Percentiles rank a stretch among this genome's conserved stretches.
Evolutionary conservation across 768 basidiomycete species (phyloP).

Genomic region (Boletus rufocinnamomeus): DNA sequence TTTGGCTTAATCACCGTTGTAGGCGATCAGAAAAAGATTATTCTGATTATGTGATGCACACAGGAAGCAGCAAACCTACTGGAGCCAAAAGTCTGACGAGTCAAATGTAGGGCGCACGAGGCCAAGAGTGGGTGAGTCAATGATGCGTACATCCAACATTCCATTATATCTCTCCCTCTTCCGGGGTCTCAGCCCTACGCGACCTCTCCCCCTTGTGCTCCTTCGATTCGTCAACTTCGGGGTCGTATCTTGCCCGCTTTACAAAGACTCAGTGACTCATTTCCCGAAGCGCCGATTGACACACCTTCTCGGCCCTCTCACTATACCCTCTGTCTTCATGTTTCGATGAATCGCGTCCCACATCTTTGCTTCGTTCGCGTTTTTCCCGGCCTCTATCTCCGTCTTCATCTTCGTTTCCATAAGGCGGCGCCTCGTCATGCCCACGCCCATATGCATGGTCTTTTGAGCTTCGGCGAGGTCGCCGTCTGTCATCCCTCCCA

Average conservation of each 20-base stretch:
- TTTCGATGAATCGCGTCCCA: conserved; percentile 35
- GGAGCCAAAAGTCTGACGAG: not conserved
- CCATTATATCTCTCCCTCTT: conserved; percentile 84
- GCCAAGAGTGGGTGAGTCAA: not conserved
- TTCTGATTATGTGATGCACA: conserved; percentile 2
- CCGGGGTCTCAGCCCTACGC: conserved; percentile 72
- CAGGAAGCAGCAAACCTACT: not conserved
- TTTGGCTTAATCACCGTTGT: not conserved
- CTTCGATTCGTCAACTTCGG: conserved; percentile 45
- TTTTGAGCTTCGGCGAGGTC: conserved; percentile 42
- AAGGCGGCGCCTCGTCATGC: conserved; percentile 49
- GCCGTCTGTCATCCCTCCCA: conserved; percentile 50
- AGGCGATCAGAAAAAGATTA: conserved; percentile 1
- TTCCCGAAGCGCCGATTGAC: conserved; percentile 11
- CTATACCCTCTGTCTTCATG: conserved; percentile 51
- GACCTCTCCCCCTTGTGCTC: conserved; percentile 42
- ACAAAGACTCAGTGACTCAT: conserved; percentile 17
- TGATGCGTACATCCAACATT: conserved; percentile 12
- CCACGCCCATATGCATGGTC: conserved; percentile 45
- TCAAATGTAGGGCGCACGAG: conserved; percentile 3
- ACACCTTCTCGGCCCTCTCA: conserved; percentile 69
- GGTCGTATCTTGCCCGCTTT: conserved; percentile 58
- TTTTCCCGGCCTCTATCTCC: conserved; percentile 34
- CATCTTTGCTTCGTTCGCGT: conserved; percentile 50
- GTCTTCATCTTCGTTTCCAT: conserved; percentile 43